Evolutionary conservation across 495 filamentous ascomycete species (phyloP).

Genomic region (Neurospora cerealis): DNA sequence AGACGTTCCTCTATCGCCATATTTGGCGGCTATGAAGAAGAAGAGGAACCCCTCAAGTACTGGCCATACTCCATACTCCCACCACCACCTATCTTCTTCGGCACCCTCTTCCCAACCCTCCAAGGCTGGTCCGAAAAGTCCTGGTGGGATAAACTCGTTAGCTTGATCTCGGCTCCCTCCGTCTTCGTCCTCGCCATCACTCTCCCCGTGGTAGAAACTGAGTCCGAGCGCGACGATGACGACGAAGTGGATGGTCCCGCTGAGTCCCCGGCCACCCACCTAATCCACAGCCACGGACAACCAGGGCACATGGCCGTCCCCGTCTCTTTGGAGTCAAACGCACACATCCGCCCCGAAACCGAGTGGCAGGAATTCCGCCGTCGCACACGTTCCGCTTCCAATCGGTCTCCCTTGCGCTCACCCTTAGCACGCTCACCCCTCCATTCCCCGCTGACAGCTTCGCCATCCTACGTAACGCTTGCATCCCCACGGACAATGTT

Average conservation of each 20-base stretch:
- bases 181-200: conserved; percentile 87
- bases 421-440: background rate
- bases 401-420: background rate
- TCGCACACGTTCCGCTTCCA: conserved; percentile 23
- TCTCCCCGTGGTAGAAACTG: conserved; percentile 75
- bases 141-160: conserved; percentile 65
- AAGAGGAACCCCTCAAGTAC: conserved; percentile 43
- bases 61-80: conserved; percentile 70
- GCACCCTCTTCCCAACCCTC: conserved; percentile 83
- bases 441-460: conserved; percentile 5
- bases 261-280: conserved; percentile 9
- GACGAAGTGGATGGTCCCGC: conserved; percentile 23
- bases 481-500: background rate
- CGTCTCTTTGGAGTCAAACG: conserved; percentile 18
- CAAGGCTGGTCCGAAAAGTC: conserved; percentile 67
- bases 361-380: conserved; percentile 47
- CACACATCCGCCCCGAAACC: conserved; percentile 24
- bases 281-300: conserved; percentile 8
- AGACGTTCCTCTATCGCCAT: conserved; percentile 14
- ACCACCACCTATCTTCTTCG: conserved; percentile 54
- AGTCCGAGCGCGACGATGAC: conserved; percentile 38
- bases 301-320: conserved; percentile 18
- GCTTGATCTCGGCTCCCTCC: conserved; percentile 72
- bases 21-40: conserved; percentile 37
- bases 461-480: conserved; percentile 6